Evolutionary conservation across 257 asterid genomes (phyloP).

Genomic region (Echium plantagineum): DNA sequence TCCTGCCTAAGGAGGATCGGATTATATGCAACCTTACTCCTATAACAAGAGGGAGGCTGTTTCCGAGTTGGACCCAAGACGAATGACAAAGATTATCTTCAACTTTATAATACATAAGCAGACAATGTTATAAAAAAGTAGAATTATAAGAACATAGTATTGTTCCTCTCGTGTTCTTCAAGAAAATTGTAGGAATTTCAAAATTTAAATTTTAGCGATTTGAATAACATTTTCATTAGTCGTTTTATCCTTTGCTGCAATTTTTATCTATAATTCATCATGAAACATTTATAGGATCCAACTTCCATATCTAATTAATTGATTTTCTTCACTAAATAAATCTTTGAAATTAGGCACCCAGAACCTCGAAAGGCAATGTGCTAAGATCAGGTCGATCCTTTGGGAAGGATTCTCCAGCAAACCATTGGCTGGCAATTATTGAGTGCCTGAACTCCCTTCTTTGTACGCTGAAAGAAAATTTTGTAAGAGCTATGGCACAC

Average conservation of each 20-base stretch:
- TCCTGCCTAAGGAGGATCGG: no score
- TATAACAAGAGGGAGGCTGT: no score
- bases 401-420: slow-evolving; percentile 66
- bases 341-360: slow-evolving; percentile 60
- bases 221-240: not conserved
- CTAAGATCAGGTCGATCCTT: slow-evolving; percentile 87
- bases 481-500: slow-evolving; percentile 33
- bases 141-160: not conserved
- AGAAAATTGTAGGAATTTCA: not conserved
- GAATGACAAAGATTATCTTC: no score
- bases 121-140: no score
- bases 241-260: not conserved
- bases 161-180: not conserved
- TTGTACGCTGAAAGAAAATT: slow-evolving; percentile 71
- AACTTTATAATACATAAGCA: no score
- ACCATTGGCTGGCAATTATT: slow-evolving; percentile 83
- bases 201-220: not conserved
- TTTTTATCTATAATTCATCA: not conserved
- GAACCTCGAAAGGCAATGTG: slow-evolving; percentile 73
- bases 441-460: slow-evolving; percentile 87
- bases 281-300: not conserved
- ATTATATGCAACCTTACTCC: no score
- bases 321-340: not conserved
- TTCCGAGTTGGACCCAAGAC: no score
- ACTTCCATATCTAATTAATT: not conserved